Evolutionary conservation across 345 rosid species (phyloP), one percentile per base, ranked within the genome.

Genomic region (Rhizophora apiculata): DNA sequence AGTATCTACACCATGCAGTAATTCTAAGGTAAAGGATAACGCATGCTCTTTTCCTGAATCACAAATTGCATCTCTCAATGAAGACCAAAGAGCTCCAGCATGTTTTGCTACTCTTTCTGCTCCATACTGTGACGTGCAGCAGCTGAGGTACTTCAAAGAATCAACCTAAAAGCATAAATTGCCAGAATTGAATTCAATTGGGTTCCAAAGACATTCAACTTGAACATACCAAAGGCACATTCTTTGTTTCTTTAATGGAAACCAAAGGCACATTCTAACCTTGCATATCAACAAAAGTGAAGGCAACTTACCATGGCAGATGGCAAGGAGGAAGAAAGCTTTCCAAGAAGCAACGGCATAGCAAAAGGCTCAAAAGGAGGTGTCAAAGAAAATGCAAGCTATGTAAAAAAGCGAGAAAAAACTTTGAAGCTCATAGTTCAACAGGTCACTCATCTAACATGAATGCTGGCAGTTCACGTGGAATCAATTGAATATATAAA

Each of bases 321-420:
- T 57, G 84, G 85, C 79, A 95, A 78, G 64, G 96, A 82, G 68
- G 99, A 92, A 62, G 96, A 88, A 73, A 95, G 96, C 73, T 95
- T 95, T 78, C 88, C 97, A 65, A 95, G 91, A 72, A 95, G 88
- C 78, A 95, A 80, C 1, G 93, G 97, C 72, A 92, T 73, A 71
- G 83, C 89, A 82, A 81, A 95, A 59, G 99, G 94, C 80, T 90
- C 99, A 81, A 88, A 88, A 49, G 88, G 83, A 31, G 97, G 88
- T 1, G 97, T 86, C 21, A 92, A 86, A 29, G 96, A 83, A 76
- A 92, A 77, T 54, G 99, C 93, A 75, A 70, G 75, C 99, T 92
- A 85, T 63, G 8, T 54, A 63, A 34, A 27, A 0, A 62, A 65
- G 34, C 6, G 26, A 30, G 60, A 36, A 48, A 60, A 60, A 36